Base-by-base conservation (phyloP, 2,329 filamentous ascomycete species). In the Cladosporium sp. region DNA sequence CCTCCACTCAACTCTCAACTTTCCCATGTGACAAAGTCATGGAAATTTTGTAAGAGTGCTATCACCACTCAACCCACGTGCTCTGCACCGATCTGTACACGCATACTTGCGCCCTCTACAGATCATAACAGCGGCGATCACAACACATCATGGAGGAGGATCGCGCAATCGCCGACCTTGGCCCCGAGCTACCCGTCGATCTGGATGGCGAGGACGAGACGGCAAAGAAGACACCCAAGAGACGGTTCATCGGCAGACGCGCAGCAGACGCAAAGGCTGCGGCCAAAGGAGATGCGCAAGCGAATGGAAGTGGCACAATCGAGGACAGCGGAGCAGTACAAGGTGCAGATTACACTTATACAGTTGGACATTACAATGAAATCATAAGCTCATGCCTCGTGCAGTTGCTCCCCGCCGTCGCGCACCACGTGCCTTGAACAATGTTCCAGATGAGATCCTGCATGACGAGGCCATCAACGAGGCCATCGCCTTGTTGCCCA, bases 191-290 rank as follows among this genome's bases (percentile, higher is more conserved):
- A 61, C 87, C 90, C 69, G 87, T 90, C 49, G 88, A 89, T 69
- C 83, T 86, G 73, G 80, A 76, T 71, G 82, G 79, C 77, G 84
- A 83, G 66, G 77, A 81, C 28, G 78, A 78, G 7, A 71, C 82
- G 23, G 76, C 76, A 1, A 77, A 80, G 58, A 91, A 85, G 75
- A 90, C 94, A 73, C 95, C 95, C 26, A 96, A 91, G 82, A 93
- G 94, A 79, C 87, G 94, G 66, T 99, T 99, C 71, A 90, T 99
- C 21, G 95, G 95, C 33, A 85, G 92, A 70, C 88, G 89, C 72
- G 86, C 91, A 26, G 91, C 91, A 10, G 84, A 87, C 67, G 86
- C 89, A 73, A 84, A 86, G 71, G 81, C 85, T 49, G 78, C 83
- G 66, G 84, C 82, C 73, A 80, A 74, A 70, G 72, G 73, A 46